Percentiles rank a stretch among this genome's conserved stretches.
Conservation (phyloP, 208 protist species). For the Leishmania amazonensis region DNA sequence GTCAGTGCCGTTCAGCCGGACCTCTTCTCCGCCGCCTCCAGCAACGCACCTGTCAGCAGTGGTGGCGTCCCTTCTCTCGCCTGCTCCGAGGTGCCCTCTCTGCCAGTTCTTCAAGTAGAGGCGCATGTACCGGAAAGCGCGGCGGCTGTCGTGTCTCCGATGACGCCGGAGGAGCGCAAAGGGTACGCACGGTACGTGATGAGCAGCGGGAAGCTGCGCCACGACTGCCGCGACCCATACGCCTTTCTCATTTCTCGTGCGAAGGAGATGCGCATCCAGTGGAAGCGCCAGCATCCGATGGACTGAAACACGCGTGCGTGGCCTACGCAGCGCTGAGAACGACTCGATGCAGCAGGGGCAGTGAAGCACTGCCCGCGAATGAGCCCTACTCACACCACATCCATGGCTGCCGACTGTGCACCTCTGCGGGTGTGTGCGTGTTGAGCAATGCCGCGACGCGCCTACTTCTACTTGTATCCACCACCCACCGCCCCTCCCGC, state of each 20-base stretch:
- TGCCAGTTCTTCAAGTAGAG: constrained; percentile 24
- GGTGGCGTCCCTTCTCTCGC: constrained; percentile 18
- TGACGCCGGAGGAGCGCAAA: constrained; percentile 45
- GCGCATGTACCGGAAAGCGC: constrained; percentile 11
- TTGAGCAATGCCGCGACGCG: neutral
- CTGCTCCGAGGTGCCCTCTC: constrained; percentile 26
- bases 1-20: neutral
- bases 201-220: constrained; percentile 80
- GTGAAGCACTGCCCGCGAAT: neutral
- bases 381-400: neutral
- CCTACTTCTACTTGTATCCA: neutral
- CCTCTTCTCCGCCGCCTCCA: neutral
- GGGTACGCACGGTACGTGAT: constrained; percentile 65
- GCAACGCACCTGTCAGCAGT: neutral
- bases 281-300: constrained; percentile 28
- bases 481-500: too few species aligned
- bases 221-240: constrained; percentile 79
- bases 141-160: constrained; percentile 12
- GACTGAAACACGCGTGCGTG: neutral
- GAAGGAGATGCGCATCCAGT: constrained; percentile 38
- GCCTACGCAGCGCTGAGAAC: neutral
- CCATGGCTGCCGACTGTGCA: neutral
- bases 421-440: neutral
- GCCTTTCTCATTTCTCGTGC: constrained; percentile 59
- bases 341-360: neutral